Conservation (phyloP, 176 grass and related monocot species). For the barley (Hordeum vulgare) region DNA sequence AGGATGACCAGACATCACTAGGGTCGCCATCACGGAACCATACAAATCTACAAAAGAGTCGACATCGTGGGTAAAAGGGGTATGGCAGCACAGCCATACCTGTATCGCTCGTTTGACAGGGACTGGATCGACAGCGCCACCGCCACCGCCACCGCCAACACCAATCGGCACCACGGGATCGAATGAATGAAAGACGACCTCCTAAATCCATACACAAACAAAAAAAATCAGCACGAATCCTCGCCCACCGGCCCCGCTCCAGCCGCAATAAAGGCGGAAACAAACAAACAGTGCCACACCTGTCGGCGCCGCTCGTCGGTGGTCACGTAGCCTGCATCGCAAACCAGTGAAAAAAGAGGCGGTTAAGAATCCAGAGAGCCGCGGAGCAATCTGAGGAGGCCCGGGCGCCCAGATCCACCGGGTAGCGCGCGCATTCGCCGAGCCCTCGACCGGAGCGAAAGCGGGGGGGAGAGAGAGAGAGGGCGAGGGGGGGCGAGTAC, state of each 20-base stretch:
- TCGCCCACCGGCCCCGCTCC: neutral
- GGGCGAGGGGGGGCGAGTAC: neutral
- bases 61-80: neutral
- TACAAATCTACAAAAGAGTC: conserved; percentile 14
- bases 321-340: conserved; percentile 54
- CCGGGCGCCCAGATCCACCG: conserved; percentile 19
- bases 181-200: conserved; percentile 18
- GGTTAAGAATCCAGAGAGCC: neutral
- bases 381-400: neutral
- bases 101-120: neutral
- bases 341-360: neutral
- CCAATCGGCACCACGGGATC: conserved; percentile 9
- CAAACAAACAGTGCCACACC: conserved; percentile 21
- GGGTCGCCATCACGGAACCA: neutral
- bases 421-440: neutral
- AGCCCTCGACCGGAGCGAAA: neutral
- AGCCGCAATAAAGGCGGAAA: neutral
- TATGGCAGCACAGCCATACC: conserved; percentile 1
- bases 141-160: neutral
- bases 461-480: neutral
- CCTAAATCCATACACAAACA: conserved; percentile 25
- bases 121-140: neutral
- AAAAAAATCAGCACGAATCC: neutral
- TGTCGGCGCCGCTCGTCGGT: conserved; percentile 60
- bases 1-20: neutral